Percentiles rank a stretch among this genome's conserved stretches.
phyloP scores from a whole-genome alignment of 78 protist genomes.

The Diacronema lutheri region DNA sequence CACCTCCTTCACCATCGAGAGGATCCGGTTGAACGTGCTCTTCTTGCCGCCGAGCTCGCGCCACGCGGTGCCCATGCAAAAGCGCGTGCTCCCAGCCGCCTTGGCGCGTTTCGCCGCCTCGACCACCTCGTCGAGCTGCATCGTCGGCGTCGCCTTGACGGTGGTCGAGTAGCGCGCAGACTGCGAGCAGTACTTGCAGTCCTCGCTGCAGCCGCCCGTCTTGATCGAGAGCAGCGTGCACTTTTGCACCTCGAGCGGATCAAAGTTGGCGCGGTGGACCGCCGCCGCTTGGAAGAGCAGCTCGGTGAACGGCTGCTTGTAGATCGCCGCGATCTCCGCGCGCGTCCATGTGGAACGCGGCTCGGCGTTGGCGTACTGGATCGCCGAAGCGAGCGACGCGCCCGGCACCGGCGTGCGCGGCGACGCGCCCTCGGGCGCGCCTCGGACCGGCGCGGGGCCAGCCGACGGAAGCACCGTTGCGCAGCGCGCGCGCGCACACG shows the following conservation, averaged over 20 bases:
- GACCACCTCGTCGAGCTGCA: constrained; percentile 36
- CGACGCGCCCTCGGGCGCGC: too few species aligned
- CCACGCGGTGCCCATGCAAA: constrained; percentile 83
- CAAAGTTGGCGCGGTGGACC: constrained; percentile 53
- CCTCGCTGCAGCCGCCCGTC: constrained; percentile 79
- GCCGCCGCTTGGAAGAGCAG: constrained; percentile 50
- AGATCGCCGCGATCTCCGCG: constrained; percentile 52
- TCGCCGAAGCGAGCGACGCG: too few species aligned
- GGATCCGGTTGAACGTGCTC: constrained; percentile 21
- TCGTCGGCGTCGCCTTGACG: constrained; percentile 50
- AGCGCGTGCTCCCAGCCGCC: constrained; percentile 62
- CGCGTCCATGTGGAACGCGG: constrained; percentile 50
- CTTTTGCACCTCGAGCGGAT: constrained; percentile 70
- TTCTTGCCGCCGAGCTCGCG: constrained; percentile 46
- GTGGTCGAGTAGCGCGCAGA: constrained; percentile 44
- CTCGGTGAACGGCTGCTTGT: constrained; percentile 61
- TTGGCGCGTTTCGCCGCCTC: constrained; percentile 55
- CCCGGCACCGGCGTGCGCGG: too few species aligned
- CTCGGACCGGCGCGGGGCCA: too few species aligned
- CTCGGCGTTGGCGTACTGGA: neutral
- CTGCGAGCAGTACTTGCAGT: constrained; percentile 72
- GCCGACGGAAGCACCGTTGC: too few species aligned
- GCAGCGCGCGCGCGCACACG: too few species aligned
- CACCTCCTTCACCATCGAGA: constrained; percentile 55
- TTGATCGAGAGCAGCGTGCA: constrained; percentile 73